Evolutionary conservation across 306 rosid species (phyloP).

Genomic region (Vigna nakashimae): DNA sequence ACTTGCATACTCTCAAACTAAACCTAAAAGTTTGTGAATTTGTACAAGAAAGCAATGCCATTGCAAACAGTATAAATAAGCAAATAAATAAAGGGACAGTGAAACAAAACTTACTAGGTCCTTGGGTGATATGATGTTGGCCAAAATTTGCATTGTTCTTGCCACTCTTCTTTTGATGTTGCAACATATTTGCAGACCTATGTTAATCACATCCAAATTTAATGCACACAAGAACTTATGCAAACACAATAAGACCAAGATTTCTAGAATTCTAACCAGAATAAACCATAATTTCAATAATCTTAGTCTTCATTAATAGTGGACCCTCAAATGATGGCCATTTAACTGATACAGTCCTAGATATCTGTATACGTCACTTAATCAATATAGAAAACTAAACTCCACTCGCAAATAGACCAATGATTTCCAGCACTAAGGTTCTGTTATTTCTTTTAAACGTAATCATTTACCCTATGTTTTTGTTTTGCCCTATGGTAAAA

Average conservation of each 20-base stretch:
- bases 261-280: slow-evolving; percentile 22
- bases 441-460: neutral
- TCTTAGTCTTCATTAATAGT: slow-evolving; percentile 25
- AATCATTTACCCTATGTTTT: neutral
- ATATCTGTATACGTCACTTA: slow-evolving; percentile 13
- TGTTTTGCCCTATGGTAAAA: slow-evolving; percentile 1
- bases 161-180: slow-evolving; percentile 94
- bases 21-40: slow-evolving; percentile 17
- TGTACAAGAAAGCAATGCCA: neutral
- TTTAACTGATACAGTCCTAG: neutral
- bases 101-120: slow-evolving; percentile 65
- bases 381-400: slow-evolving; percentile 26
- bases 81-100: slow-evolving; percentile 18
- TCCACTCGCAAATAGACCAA: neutral
- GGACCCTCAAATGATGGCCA: neutral
- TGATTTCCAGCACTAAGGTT: slow-evolving; percentile 4
- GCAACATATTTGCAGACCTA: slow-evolving; percentile 88
- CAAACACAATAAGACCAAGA: slow-evolving; percentile 15
- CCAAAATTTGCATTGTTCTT: slow-evolving; percentile 96
- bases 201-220: slow-evolving; percentile 24
- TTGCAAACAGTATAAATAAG: neutral
- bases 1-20: slow-evolving; percentile 11
- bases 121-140: slow-evolving; percentile 98
- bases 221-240: slow-evolving; percentile 11
- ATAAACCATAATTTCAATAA: slow-evolving; percentile 9